Evolutionary conservation across 495 filamentous ascomycete species (phyloP), one percentile per base, ranked within the genome.

Genomic region (Talaromyces wortmannii): DNA sequence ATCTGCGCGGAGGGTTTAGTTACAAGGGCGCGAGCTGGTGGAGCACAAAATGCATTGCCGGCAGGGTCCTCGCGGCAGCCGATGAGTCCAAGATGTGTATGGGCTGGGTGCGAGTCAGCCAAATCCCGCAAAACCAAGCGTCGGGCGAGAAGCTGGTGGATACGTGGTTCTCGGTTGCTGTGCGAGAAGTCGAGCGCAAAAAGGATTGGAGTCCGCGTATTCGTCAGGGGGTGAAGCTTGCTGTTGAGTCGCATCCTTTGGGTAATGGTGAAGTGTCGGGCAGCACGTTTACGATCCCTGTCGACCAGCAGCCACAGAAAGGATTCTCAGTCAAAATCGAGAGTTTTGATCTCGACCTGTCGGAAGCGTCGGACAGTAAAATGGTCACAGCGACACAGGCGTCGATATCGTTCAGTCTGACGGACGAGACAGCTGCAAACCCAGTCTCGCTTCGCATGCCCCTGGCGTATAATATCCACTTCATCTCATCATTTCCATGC

Each of bases 11-110:
- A n/a, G 90, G 90, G 4, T 90, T 95, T 60, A 67, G 86, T 7
- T 91, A 89, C 61, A 64, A 61, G 7, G 79, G 75, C 15, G 82
- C 80, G 58, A 91, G 83, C 53, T 94, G 87, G 75, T 95, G 90
- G 90, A 92, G 88, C 67, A 91, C 87, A 32, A 71, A 78, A 45
- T 90, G 86, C 61, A 77, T 94, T 44, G 81, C 91, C 23, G 88
- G 88, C 7, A 82, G 88, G 32, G 87, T 95, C 0, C 61, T 95
- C 18, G 84, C 85, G 54, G 81, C 83, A 33, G 67, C 81, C 8
- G 73, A 80, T 29, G 84, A 81, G 7, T 80, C 84, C 15, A 78
- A 76, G n/a, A 87, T 88, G 56, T 90, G 86, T 58, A 86, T 90
- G 82, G 87, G 86, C 2, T 92, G 89, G 89, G 76, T 91, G 15